These are phyloP conservation scores for Rhodofomes roseus DNA, from an alignment of 1,284 basidiomycete genomes.

Conservation along the genomic window DNA sequence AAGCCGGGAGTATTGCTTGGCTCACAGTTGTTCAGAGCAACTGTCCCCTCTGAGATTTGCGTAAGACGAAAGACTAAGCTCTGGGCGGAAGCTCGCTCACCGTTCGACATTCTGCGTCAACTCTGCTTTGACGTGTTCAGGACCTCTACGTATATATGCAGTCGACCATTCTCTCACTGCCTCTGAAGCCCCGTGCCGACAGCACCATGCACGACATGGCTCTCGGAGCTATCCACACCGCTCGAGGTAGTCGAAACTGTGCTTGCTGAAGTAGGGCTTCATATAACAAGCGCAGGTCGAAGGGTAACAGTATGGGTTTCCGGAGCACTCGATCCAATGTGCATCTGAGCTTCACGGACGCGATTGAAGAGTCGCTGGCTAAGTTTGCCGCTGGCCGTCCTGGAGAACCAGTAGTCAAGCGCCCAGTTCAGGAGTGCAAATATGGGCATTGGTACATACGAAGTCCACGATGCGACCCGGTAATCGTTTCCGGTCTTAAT, in stretches of 20 bases:
- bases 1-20: not conserved
- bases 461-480: not conserved
- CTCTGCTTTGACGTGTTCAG: not conserved
- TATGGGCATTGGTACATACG: not conserved
- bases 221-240: not conserved
- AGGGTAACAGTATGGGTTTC: not conserved
- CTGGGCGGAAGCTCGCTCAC: not conserved
- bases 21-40: constrained; percentile 29
- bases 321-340: not conserved
- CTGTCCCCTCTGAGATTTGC: constrained; percentile 16
- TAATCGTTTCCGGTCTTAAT: not conserved
- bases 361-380: not conserved
- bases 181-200: not conserved
- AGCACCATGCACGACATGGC: not conserved
- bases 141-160: not conserved
- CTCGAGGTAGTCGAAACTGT: not conserved
- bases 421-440: not conserved
- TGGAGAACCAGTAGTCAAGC: not conserved
- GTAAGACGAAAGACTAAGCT: not conserved
- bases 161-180: not conserved
- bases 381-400: not conserved
- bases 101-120: constrained; percentile 12
- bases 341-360: not conserved
- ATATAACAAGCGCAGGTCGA: constrained; percentile 1
- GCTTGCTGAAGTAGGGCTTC: constrained; percentile 1